Evolutionary conservation across 78 protist species (phyloP).

Genomic region (Tieghemostelium lacteum): DNA sequence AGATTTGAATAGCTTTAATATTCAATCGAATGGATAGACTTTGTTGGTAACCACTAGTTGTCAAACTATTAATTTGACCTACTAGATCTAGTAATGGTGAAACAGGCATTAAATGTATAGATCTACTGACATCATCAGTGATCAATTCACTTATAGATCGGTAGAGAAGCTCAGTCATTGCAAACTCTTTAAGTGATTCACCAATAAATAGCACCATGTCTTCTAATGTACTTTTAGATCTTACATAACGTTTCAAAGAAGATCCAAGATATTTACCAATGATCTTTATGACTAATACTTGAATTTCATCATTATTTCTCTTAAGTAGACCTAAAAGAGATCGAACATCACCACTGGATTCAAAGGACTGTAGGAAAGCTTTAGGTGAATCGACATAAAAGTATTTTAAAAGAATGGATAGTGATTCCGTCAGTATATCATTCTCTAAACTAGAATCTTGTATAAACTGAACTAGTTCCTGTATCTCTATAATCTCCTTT

Average conservation of each 20-base stretch:
- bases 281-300: slow-evolving; percentile 55
- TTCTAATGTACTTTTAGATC: not conserved
- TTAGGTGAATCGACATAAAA: slow-evolving; percentile 14
- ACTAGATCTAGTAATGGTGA: slow-evolving; percentile 49
- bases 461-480: slow-evolving; percentile 32
- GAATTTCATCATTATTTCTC: slow-evolving; percentile 47
- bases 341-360: slow-evolving; percentile 40
- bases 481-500: slow-evolving; percentile 51
- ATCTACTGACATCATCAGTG: slow-evolving; percentile 14
- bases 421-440: slow-evolving; percentile 23
- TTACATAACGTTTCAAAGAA: not conserved
- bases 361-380: slow-evolving; percentile 51
- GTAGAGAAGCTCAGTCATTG: slow-evolving; percentile 54
- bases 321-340: slow-evolving; percentile 44
- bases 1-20: slow-evolving; percentile 13
- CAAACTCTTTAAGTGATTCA: slow-evolving; percentile 34
- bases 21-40: not conserved
- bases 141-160: slow-evolving; percentile 46
- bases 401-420: slow-evolving; percentile 30
- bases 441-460: slow-evolving; percentile 49
- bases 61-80: not conserved
- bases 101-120: slow-evolving; percentile 22
- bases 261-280: slow-evolving; percentile 59
- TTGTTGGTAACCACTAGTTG: not conserved
- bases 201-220: not conserved